Conservation (phyloP, 306 rosid species). For the Gastrolobium bilobum region DNA sequence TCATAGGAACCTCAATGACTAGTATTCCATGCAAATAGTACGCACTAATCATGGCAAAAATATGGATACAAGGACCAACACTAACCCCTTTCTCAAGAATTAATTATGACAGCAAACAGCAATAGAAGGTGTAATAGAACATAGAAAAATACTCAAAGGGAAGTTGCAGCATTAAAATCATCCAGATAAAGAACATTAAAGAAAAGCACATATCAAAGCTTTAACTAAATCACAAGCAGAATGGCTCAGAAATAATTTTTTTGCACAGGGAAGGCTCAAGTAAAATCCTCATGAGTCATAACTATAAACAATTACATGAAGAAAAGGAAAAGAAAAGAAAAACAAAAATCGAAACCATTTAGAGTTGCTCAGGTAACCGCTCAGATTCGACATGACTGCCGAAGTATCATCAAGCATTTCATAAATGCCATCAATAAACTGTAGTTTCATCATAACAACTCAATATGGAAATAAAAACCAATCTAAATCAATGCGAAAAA, state of each 20-base stretch:
- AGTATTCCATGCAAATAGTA: not conserved
- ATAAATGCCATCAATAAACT: constrained; percentile 32
- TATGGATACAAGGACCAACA: not conserved
- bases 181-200: not conserved
- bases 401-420: constrained; percentile 51
- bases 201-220: not conserved
- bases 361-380: constrained; percentile 60
- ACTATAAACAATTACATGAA: not conserved
- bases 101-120: not conserved
- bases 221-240: not conserved
- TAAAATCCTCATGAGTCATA: not conserved
- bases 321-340: not conserved
- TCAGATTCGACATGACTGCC: constrained; percentile 57
- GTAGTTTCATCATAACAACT: constrained; percentile 37
- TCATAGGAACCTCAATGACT: not conserved
- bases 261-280: not conserved
- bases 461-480: constrained; percentile 1
- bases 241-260: not conserved
- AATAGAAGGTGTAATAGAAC: not conserved
- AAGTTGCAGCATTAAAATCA: not conserved
- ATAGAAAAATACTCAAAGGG: not conserved
- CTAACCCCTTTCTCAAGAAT: not conserved
- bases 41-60: not conserved
- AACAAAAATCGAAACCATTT: not conserved
- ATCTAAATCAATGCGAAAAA: not conserved